These are phyloP conservation scores for Halophytophthora batemanensis DNA, from an alignment of 352 stramenopile genomes.

Conservation along the genomic window DNA sequence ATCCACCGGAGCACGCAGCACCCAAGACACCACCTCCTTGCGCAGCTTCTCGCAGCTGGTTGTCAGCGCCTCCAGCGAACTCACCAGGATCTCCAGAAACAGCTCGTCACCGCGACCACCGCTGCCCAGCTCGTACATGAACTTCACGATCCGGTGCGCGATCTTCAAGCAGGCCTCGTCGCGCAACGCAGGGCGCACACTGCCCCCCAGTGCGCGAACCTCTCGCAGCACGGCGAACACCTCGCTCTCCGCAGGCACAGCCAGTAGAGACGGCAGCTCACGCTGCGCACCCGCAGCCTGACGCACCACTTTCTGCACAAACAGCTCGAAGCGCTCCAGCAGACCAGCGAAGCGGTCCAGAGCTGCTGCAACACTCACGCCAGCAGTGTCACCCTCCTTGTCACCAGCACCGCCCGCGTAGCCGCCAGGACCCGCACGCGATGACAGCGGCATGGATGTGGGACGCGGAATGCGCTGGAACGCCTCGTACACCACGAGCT, in stretches of 20 bases:
- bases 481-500: conserved; percentile 97
- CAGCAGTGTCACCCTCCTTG: conserved; percentile 42
- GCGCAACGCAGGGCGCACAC: conserved; percentile 71
- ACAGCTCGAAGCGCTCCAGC: conserved; percentile 87
- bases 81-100: conserved; percentile 94
- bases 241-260: conserved; percentile 74
- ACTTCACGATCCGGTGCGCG: conserved; percentile 96
- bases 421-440: conserved; percentile 34
- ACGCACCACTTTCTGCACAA: conserved; percentile 85
- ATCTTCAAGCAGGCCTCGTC: conserved; percentile 95
- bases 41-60: conserved; percentile 91
- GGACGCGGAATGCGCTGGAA: conserved; percentile 95
- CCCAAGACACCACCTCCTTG: conserved; percentile 93
- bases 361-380: conserved; percentile 65
- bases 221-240: conserved; percentile 81
- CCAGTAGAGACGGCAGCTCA: conserved; percentile 68
- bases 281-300: conserved; percentile 68
- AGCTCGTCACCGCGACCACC: conserved; percentile 88
- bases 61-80: conserved; percentile 92
- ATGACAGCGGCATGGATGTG: conserved; percentile 81
- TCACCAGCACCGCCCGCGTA: conserved; percentile 35
- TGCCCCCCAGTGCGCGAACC: conserved; percentile 66
- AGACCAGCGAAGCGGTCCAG: conserved; percentile 81
- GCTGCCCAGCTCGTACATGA: conserved; percentile 92
- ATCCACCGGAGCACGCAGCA: conserved; percentile 92